Base-by-base conservation (phyloP, 352 stramenopile genomes). In the Pythium rhizo-oryzae region DNA sequence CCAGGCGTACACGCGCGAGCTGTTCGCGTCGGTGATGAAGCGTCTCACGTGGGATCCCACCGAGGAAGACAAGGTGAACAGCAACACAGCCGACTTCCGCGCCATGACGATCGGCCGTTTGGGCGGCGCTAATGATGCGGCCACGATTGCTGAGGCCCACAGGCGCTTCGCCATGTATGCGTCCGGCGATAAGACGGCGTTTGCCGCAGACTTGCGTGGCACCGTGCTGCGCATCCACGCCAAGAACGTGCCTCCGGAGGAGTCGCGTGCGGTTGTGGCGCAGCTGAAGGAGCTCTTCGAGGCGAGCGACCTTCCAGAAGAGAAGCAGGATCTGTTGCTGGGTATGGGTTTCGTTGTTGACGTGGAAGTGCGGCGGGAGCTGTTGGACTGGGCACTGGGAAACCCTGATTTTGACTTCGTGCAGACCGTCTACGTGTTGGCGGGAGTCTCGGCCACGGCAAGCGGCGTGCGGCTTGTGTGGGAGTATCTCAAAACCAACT, bases 141-240 rank as follows among this genome's bases (percentile, higher is more conserved):
- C 78, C 12, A 70, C 88, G 18, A 76, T 92, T 46, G 71, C 64
- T 2, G 85, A 91, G 56, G 77, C 80, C 9, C 76, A 84, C 49
- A 80, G 69, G 47, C 83, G 84, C 24, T 90, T 91, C 58, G 71
- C 78, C 19, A 59, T 70, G 28, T 89, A 89, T 52, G 66, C 89
- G 24, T 65, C 49, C 18, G 78, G 81, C 4, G 73, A 90, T 15
- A 75, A 67, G 15, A 62, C 79, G 0, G 70, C 74, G 35, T 62
- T 93, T n/a, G 75, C 83, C 1, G 80, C 79, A 0, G 85, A 93
- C 66, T n/a, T n/a, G n/a, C n/a, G n/a, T n/a, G n/a, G n/a, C n/a
- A n/a, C n/a, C n/a, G n/a, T n/a, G n/a, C n/a, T n/a, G n/a, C n/a
- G n/a, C n/a, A n/a, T n/a, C n/a, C 78, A 84, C 52, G 67, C 61